Percentiles rank a stretch among this genome's conserved stretches.
These are phyloP conservation scores for Pholiota microspora DNA, from an alignment of 768 basidiomycete species.

Conservation along the genomic window DNA sequence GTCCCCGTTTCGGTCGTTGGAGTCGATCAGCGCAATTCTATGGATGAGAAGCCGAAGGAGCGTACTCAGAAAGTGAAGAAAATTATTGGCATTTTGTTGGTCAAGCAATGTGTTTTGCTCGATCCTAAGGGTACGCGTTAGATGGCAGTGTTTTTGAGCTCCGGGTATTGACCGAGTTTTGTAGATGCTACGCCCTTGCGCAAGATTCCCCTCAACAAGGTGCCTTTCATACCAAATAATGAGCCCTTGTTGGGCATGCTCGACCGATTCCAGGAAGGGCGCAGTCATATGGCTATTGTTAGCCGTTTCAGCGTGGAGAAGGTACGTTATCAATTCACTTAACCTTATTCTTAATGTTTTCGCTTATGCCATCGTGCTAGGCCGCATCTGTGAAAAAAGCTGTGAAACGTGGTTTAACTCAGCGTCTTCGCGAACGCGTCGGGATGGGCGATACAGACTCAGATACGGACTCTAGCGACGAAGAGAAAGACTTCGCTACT, in stretches of 20 bases:
- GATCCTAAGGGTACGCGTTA: conserved; percentile 71
- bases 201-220: conserved; percentile 82
- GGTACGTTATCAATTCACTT: conserved; percentile 18
- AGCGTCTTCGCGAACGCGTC: conserved; percentile 72
- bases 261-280: conserved; percentile 87
- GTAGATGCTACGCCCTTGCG: conserved; percentile 80
- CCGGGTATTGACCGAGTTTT: neutral
- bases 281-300: conserved; percentile 91
- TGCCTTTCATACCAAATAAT: conserved; percentile 84
- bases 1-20: conserved; percentile 40
- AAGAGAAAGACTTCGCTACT: conserved; percentile 23
- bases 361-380: conserved; percentile 20
- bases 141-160: neutral
- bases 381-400: conserved; percentile 82
- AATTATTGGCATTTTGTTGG: conserved; percentile 83
- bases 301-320: conserved; percentile 71
- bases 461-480: conserved; percentile 34
- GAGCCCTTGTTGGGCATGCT: conserved; percentile 82
- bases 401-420: conserved; percentile 77
- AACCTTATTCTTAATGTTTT: neutral
- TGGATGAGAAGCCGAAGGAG: conserved; percentile 14
- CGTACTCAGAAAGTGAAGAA: conserved; percentile 64
- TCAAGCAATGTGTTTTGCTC: conserved; percentile 86
- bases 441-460: conserved; percentile 68
- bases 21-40: conserved; percentile 7